Conservation (phyloP, 2,329 filamentous ascomycete species). For the Fusarium haematococcum region DNA sequence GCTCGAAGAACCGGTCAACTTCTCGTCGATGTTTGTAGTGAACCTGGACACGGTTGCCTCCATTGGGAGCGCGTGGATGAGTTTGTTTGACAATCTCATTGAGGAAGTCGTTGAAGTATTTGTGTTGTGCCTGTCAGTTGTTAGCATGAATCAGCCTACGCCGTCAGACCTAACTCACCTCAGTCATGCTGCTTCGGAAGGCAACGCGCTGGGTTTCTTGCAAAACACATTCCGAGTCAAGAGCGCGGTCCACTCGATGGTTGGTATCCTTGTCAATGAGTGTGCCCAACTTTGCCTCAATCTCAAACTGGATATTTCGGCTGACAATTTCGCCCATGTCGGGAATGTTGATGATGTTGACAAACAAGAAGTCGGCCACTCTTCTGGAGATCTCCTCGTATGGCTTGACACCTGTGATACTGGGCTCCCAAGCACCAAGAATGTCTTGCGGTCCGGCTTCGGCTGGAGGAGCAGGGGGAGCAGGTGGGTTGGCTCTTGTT, state of each 20-base stretch:
- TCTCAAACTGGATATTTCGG: slow-evolving; percentile 82
- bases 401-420: slow-evolving; percentile 77
- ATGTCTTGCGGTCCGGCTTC: slow-evolving; percentile 50
- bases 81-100: slow-evolving; percentile 75
- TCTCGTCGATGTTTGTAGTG: slow-evolving; percentile 87
- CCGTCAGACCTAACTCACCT: slow-evolving; percentile 66
- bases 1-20: slow-evolving; percentile 84
- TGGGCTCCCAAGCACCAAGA: slow-evolving; percentile 72
- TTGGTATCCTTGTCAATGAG: slow-evolving; percentile 80
- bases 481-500: slow-evolving; percentile 36
- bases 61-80: slow-evolving; percentile 63
- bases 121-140: slow-evolving; percentile 76
- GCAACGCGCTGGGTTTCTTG: slow-evolving; percentile 69
- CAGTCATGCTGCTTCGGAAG: slow-evolving; percentile 92
- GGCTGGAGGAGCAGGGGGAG: slow-evolving; percentile 2
- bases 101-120: slow-evolving; percentile 84
- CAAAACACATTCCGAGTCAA: slow-evolving; percentile 79
- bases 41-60: slow-evolving; percentile 69
- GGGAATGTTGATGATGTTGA: slow-evolving; percentile 75
- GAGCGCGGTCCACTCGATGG: slow-evolving; percentile 73
- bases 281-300: slow-evolving; percentile 92
- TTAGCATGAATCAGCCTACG: slow-evolving; percentile 25
- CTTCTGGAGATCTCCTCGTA: slow-evolving; percentile 79
- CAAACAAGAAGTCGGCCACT: slow-evolving; percentile 85
- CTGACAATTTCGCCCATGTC: slow-evolving; percentile 73